phyloP scores from a whole-genome alignment of 495 filamentous ascomycete species.

The Pseudomonodictys pantanalensis region DNA sequence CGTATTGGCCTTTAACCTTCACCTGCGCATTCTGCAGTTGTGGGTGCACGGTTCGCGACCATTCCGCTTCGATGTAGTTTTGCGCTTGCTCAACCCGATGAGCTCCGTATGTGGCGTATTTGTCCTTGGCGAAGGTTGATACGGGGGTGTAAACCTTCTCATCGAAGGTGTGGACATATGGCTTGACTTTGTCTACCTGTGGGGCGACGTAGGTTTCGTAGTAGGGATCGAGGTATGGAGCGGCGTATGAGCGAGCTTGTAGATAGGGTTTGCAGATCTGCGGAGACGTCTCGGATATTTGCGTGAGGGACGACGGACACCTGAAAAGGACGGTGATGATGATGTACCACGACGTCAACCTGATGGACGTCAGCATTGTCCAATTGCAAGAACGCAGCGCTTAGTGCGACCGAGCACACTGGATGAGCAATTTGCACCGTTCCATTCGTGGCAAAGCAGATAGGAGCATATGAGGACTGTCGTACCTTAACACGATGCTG shows the following conservation, averaged over 20 bases:
- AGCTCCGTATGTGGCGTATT: slow-evolving; percentile 71
- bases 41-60: slow-evolving; percentile 73
- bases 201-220: slow-evolving; percentile 80
- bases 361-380: slow-evolving; percentile 38
- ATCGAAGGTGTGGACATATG: slow-evolving; percentile 69
- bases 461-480: not conserved
- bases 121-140: slow-evolving; percentile 57
- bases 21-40: slow-evolving; percentile 61
- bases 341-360: slow-evolving; percentile 80
- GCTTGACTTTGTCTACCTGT: slow-evolving; percentile 71
- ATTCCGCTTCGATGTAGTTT: slow-evolving; percentile 64
- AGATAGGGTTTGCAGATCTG: slow-evolving; percentile 83
- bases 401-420: no score
- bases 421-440: no score
- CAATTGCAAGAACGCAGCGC: not conserved
- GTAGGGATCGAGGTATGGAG: slow-evolving; percentile 80
- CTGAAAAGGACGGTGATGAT: slow-evolving; percentile 75
- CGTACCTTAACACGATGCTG: slow-evolving; percentile 30
- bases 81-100: slow-evolving; percentile 67
- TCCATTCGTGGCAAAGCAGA: no score
- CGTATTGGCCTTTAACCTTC: slow-evolving; percentile 63
- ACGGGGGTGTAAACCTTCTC: slow-evolving; percentile 64
- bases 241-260: slow-evolving; percentile 60
- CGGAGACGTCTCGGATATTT: slow-evolving; percentile 67
- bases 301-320: slow-evolving; percentile 69